Base-by-base conservation (phyloP, 352 stramenopile species). In the Saprolegnia diclina region DNA sequence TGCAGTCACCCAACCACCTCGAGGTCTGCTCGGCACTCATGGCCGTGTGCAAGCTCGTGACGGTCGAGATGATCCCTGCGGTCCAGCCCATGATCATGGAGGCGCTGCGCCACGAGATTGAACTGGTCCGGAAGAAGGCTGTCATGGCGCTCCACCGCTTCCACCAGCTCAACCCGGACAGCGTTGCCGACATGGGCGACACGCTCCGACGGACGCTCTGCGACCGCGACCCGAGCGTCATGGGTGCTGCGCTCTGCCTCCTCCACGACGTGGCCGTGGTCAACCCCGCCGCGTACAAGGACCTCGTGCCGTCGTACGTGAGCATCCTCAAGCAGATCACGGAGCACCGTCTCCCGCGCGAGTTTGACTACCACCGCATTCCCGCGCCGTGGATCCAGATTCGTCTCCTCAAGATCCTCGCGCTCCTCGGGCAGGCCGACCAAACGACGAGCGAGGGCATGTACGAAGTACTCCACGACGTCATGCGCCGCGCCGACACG, bases 291-390 rank as follows among this genome's bases (percentile, higher is more conserved):
- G 85, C 93, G 56, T 99, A 99, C 77, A 99, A 99, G 79, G 96
- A 99, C 74, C 92, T 99, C 38, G 97, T 99, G 35, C 95, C 97
- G 10, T 98, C 83, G 74, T 98, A 99, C 71, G 96, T 99, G 45
- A 98, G 86, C 71, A 99, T 99, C 67, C 82, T 99, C 45, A 99
- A 99, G 83, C 98, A 99, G 86, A 99, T 99, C 80, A 97, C 95
- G 26, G 98, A 99, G 77, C 96, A 99, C 76, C 91, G 97, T 4
- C 80, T 99, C 53, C 98, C 98, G 29, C 88, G 90, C 50, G 97
- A 99, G 72, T 99, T 98, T 73, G 97, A 99, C 79, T 99, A 99
- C 82, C 97, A 99, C 79, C 90, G 97, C 54, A 98, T 99, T 54
- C 98, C 98, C 5, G 97, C 98, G 48, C 98, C 98, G 38, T 99